Evolutionary conservation across 2,329 filamentous ascomycete species (phyloP).

Genomic region (Conoideocrella luteorostrata): DNA sequence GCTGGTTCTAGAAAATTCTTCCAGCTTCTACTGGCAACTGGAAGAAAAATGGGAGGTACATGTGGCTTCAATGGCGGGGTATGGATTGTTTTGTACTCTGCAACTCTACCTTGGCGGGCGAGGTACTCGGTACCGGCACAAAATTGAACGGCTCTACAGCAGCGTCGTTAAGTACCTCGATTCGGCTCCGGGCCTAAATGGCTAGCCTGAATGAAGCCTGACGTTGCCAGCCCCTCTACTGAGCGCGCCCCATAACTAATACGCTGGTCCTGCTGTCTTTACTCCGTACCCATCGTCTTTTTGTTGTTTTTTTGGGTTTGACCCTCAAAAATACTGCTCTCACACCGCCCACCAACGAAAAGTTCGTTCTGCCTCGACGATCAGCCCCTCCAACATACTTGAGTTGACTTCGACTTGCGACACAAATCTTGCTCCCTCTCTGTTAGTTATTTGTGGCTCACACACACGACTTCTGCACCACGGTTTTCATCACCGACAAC

Average conservation of each 20-base stretch:
- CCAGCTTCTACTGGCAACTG: conserved; percentile 10
- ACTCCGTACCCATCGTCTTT: neutral
- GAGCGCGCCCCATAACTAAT: too few species aligned
- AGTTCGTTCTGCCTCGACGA: conserved; percentile 1
- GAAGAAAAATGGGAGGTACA: neutral
- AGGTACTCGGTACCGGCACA: too few species aligned
- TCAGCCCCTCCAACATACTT: neutral
- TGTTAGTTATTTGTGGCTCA: too few species aligned
- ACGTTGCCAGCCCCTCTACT: too few species aligned
- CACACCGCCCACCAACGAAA: conserved; percentile 6
- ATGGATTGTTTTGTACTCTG: neutral
- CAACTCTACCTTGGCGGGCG: neutral
- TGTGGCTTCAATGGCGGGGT: neutral
- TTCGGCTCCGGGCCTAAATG: too few species aligned
- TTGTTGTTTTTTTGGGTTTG: too few species aligned
- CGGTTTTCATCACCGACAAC: neutral
- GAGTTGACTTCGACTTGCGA: neutral
- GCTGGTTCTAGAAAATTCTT: conserved; percentile 17
- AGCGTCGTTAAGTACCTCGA: too few species aligned
- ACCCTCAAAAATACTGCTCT: too few species aligned
- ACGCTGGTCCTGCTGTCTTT: too few species aligned
- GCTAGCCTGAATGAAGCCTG: neutral
- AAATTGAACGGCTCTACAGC: too few species aligned
- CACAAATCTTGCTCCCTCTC: neutral
- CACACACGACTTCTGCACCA: too few species aligned